These are phyloP conservation scores for Blastobotrys malaysiensis DNA, from an alignment of 1,139 yeast species.

Conservation along the genomic window DNA sequence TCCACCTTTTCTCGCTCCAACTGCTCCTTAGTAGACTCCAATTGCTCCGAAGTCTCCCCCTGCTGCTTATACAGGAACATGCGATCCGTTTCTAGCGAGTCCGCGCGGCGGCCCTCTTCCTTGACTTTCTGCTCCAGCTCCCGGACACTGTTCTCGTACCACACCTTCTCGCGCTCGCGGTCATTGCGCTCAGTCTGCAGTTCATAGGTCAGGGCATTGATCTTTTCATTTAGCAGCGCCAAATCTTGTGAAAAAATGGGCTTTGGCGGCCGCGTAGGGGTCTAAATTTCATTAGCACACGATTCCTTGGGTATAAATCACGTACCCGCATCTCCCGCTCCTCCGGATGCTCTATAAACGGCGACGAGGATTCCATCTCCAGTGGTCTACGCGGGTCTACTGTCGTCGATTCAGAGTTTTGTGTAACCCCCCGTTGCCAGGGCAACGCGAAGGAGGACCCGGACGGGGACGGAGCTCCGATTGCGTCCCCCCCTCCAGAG, in stretches of 20 bases:
- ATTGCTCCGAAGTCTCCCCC: slow-evolving; percentile 31
- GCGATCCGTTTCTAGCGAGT: slow-evolving; percentile 37
- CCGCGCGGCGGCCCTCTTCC: slow-evolving; percentile 32
- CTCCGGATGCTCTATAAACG: slow-evolving; percentile 13
- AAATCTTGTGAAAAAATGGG: background rate
- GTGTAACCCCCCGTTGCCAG: background rate
- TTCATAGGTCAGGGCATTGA: slow-evolving; percentile 33
- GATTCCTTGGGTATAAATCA: too few species aligned
- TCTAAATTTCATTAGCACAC: too few species aligned
- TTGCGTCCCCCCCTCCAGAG: background rate
- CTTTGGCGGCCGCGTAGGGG: background rate
- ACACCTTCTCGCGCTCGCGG: slow-evolving; percentile 30
- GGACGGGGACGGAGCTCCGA: background rate
- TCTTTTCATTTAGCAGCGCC: slow-evolving; percentile 13
- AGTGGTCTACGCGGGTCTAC: too few species aligned
- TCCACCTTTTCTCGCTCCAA: slow-evolving; percentile 21
- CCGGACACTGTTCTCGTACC: slow-evolving; percentile 32
- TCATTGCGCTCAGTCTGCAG: slow-evolving; percentile 31
- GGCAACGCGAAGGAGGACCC: background rate
- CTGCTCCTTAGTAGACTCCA: slow-evolving; percentile 30
- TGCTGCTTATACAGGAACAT: slow-evolving; percentile 40
- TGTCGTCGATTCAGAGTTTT: background rate
- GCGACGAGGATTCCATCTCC: slow-evolving; percentile 5
- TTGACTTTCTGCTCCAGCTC: slow-evolving; percentile 31
- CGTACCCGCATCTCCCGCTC: too few species aligned